A percentile compares a stretch with the other conserved stretches of the same genome.
Conservation (phyloP, 495 filamentous ascomycete genomes). For the Barbatosphaeria neglecta region DNA sequence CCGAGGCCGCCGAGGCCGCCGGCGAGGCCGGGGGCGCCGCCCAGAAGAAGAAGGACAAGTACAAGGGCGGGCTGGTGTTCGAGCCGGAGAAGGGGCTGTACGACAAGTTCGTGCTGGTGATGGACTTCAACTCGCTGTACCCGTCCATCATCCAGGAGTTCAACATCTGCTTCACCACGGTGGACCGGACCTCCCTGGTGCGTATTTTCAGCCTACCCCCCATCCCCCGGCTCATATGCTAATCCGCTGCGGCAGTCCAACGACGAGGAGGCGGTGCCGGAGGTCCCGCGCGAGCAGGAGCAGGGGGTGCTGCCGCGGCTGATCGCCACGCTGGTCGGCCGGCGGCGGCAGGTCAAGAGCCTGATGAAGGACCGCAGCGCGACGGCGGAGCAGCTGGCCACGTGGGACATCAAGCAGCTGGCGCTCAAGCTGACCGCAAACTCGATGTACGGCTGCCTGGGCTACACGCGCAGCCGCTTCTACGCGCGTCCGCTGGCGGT, state of each 20-base stretch:
- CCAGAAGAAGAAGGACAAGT: slow-evolving; percentile 94
- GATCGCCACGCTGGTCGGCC: slow-evolving; percentile 79
- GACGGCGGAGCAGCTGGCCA: slow-evolving; percentile 71
- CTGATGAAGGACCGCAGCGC: slow-evolving; percentile 91
- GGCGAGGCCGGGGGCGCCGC: slow-evolving; percentile 49
- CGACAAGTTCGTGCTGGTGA: slow-evolving; percentile 92
- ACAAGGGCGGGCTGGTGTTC: slow-evolving; percentile 94
- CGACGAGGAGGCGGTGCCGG: slow-evolving; percentile 71
- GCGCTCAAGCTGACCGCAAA: slow-evolving; percentile 96
- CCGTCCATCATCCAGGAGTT: slow-evolving; percentile 98
- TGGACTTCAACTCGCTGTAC: slow-evolving; percentile 99
- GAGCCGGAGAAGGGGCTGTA: slow-evolving; percentile 96
- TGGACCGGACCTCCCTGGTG: slow-evolving; percentile 60
- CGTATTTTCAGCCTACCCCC: slow-evolving; percentile 6
- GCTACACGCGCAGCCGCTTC: slow-evolving; percentile 91
- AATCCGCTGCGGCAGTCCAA: slow-evolving; percentile 43
- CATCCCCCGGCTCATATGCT: background rate
- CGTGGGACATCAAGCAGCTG: slow-evolving; percentile 98
- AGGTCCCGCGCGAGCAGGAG: slow-evolving; percentile 51
- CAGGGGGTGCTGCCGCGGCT: slow-evolving; percentile 79
- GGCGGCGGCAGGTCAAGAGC: slow-evolving; percentile 81
- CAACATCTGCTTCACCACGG: slow-evolving; percentile 98
- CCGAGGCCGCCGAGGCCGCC: slow-evolving; percentile 45
- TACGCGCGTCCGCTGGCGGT: slow-evolving; percentile 91
- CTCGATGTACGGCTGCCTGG: slow-evolving; percentile 98